Base-by-base conservation (phyloP, 108 stramenopile genomes). In the Fragilaria radians region DNA sequence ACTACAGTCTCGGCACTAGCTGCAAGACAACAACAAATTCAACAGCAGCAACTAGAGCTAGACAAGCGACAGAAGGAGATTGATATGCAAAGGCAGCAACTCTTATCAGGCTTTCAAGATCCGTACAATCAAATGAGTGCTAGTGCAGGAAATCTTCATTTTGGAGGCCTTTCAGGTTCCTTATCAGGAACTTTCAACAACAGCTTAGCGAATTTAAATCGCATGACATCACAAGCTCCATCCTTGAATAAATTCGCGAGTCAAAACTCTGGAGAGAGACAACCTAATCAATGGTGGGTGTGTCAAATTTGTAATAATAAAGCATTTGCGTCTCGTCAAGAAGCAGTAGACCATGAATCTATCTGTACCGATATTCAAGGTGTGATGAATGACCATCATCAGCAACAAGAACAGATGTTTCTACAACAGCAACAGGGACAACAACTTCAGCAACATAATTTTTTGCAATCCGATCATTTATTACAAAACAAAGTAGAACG, bases 281-380 rank as follows among this genome's bases (percentile, higher is more conserved):
- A n/a, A 28, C 52, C 25, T 32, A 32, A 58, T 18, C 54, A 62
- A 23, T 80, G 73, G 73, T 66, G 29, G 56, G 71, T 80, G 17
- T 80, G 79, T 64, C 72, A 65, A 9, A 28, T 72, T 28, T 80
- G 79, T 67, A 71, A 80, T 52, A 31, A 59, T n/a, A 71, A 75
- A 32, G 79, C 79, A 1, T 80, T 72, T 63, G 32, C 70, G n/a
- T 77, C 63, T 34, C 65, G 52, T 25, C 71, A 75, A 22, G 74
- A 80, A 45, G 68, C 70, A 2, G 22, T 63, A 22, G 54, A 57
- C 24, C 70, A 71, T 24, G 73, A 74, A 48, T 30, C 42, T 21
- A 22, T 48, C 25, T 66, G 65, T 28, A n/a, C n/a, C n/a, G n/a
- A n/a, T n/a, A n/a, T n/a, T n/a, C n/a, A n/a, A n/a, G n/a, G n/a